Conservation (phyloP, 2,329 filamentous ascomycete species). For the Diaporthe velutina region DNA sequence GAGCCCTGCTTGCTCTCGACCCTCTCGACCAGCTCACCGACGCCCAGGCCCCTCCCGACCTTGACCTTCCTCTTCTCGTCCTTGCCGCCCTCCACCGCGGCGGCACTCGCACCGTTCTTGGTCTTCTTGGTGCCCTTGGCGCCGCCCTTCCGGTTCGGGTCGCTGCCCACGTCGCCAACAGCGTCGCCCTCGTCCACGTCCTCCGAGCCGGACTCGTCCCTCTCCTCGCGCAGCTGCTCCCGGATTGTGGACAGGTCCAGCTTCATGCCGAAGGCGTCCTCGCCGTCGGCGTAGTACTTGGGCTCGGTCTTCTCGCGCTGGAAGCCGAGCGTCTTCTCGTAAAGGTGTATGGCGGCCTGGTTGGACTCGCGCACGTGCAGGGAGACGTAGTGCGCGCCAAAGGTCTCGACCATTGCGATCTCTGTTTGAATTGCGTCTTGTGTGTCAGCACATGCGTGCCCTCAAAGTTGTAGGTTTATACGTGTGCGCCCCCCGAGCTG, state of each 20-base stretch:
- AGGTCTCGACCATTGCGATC: conserved; percentile 96
- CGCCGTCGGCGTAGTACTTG: conserved; percentile 97
- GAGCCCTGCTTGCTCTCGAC: conserved; percentile 68
- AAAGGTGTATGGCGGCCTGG: conserved; percentile 88
- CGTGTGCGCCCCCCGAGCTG: too few species aligned
- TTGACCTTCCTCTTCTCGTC: conserved; percentile 85
- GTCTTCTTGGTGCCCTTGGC: conserved; percentile 47
- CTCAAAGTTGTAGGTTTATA: neutral
- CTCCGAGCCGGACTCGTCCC: conserved; percentile 49
- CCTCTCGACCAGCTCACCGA: conserved; percentile 82
- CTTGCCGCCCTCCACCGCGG: conserved; percentile 48
- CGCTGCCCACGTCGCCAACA: conserved; percentile 74
- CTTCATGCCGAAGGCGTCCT: conserved; percentile 95
- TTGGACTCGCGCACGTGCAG: conserved; percentile 97
- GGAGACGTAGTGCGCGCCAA: conserved; percentile 90
- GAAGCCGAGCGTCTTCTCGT: conserved; percentile 93
- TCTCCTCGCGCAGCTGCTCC: conserved; percentile 59
- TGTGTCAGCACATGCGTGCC: neutral
- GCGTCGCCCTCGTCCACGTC: conserved; percentile 75
- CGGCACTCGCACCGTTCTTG: conserved; percentile 49
- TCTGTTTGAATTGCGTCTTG: conserved; percentile 63
- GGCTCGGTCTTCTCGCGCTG: conserved; percentile 86
- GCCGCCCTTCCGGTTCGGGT: conserved; percentile 47
- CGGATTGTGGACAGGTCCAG: conserved; percentile 80
- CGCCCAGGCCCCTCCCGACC: conserved; percentile 83